phyloP scores from a whole-genome alignment of 768 basidiomycete genomes.

The Xerocomellus amylosporus region DNA sequence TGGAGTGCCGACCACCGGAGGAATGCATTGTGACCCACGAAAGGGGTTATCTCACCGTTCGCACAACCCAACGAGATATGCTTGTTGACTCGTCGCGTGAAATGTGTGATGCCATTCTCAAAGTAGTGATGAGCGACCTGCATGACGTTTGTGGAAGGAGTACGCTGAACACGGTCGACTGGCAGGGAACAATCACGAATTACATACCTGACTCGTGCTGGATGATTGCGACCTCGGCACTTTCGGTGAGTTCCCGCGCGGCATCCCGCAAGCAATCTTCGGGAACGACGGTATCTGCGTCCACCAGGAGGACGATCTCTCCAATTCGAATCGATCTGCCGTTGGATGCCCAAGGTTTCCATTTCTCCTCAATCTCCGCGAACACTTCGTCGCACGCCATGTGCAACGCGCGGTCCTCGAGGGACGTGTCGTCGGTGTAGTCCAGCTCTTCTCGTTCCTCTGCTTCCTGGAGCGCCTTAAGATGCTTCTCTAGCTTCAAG shows the following conservation, averaged over 20 bases:
- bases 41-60: slow-evolving; percentile 75
- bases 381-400: slow-evolving; percentile 73
- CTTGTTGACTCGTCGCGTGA: slow-evolving; percentile 85
- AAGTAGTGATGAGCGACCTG: slow-evolving; percentile 89
- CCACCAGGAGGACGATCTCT: slow-evolving; percentile 77
- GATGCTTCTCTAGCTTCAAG: slow-evolving; percentile 33
- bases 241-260: slow-evolving; percentile 73
- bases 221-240: slow-evolving; percentile 68
- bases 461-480: slow-evolving; percentile 40
- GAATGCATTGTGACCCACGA: slow-evolving; percentile 89
- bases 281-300: slow-evolving; percentile 86
- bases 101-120: slow-evolving; percentile 87
- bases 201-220: slow-evolving; percentile 82
- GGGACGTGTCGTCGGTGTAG: slow-evolving; percentile 39
- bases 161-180: not conserved
- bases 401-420: slow-evolving; percentile 73
- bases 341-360: slow-evolving; percentile 76
- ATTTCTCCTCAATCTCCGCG: slow-evolving; percentile 52
- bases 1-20: slow-evolving; percentile 87
- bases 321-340: slow-evolving; percentile 73
- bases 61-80: slow-evolving; percentile 75
- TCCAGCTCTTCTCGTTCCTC: slow-evolving; percentile 40
- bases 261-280: slow-evolving; percentile 92
- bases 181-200: slow-evolving; percentile 21
- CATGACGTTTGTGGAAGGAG: slow-evolving; percentile 62